These are phyloP conservation scores for Psilocybe tampanensis DNA, from an alignment of 768 basidiomycete genomes.

Conservation along the genomic window DNA sequence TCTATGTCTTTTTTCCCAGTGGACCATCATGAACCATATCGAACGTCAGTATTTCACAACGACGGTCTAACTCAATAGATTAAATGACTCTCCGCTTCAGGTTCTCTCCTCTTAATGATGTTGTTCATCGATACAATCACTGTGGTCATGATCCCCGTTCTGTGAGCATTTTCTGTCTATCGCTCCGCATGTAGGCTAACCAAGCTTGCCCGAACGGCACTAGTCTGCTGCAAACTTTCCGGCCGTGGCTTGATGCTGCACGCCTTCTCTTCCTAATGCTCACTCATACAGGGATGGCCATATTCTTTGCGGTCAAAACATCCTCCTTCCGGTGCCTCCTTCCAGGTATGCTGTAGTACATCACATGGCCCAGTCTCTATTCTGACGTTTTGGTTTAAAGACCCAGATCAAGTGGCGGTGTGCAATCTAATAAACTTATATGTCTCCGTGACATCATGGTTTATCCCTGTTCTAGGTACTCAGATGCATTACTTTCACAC, in stretches of 20 bases:
- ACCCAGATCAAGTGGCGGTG: conserved; percentile 20
- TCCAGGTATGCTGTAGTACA: conserved; percentile 17
- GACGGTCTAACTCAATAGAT: background rate
- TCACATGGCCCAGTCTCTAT: background rate
- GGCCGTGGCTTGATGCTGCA: conserved; percentile 33
- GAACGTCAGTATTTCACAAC: conserved; percentile 24
- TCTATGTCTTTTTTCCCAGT: conserved; percentile 27
- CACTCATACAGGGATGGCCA: conserved; percentile 28
- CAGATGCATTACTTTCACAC: background rate
- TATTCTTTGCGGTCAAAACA: conserved; percentile 24
- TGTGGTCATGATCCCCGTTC: conserved; percentile 27
- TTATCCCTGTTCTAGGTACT: conserved; percentile 27
- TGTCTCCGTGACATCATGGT: conserved; percentile 27
- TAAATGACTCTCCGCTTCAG: conserved; percentile 10
- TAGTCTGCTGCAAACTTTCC: conserved; percentile 27
- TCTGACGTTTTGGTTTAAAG: background rate
- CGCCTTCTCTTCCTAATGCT: conserved; percentile 25
- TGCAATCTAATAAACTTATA: conserved; percentile 23
- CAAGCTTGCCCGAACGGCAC: background rate
- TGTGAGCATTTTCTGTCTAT: conserved; percentile 20
- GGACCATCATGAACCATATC: conserved; percentile 25
- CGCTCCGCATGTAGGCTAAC: background rate
- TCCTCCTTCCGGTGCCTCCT: conserved; percentile 24
- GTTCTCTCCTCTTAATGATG: conserved; percentile 29
- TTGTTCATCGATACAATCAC: conserved; percentile 28